Percentiles rank a stretch among this genome's conserved stretches.
Evolutionary conservation across 2,329 filamentous ascomycete genomes (phyloP).

Genomic region (Pyricularia sp.): DNA sequence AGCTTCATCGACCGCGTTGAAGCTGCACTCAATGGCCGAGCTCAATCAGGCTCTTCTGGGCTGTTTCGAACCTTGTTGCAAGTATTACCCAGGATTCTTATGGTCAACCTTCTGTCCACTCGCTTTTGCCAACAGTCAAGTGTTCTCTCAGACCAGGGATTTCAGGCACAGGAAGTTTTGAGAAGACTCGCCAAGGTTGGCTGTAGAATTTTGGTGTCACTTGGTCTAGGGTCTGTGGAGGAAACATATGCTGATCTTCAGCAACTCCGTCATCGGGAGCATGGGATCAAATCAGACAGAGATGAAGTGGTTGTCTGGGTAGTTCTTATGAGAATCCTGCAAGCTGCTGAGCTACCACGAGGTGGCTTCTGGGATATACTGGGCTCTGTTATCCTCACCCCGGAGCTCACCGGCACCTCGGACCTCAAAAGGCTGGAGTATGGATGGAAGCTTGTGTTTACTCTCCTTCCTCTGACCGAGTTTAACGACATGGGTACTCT

Average conservation of each 20-base stretch:
- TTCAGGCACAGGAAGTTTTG: slow-evolving; percentile 40
- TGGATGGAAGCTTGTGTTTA: slow-evolving; percentile 50
- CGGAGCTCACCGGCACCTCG: slow-evolving; percentile 20
- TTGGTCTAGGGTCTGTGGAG: slow-evolving; percentile 33
- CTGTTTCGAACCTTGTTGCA: slow-evolving; percentile 21
- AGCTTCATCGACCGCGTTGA: slow-evolving; percentile 29
- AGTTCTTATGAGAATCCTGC: slow-evolving; percentile 43
- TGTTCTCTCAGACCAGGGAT: slow-evolving; percentile 22
- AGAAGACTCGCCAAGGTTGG: slow-evolving; percentile 28
- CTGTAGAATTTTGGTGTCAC: slow-evolving; percentile 28
- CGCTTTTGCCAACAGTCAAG: slow-evolving; percentile 30
- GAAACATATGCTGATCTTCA: slow-evolving; percentile 39
- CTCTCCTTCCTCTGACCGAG: slow-evolving; percentile 50
- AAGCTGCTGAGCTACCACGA: slow-evolving; percentile 37
- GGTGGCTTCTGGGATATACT: slow-evolving; percentile 53
- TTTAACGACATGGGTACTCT: slow-evolving; percentile 47
- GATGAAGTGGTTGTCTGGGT: slow-evolving; percentile 46
- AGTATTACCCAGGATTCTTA: slow-evolving; percentile 24
- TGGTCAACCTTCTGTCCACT: slow-evolving; percentile 28
- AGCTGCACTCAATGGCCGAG: slow-evolving; percentile 7
- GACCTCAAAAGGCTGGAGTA: slow-evolving; percentile 43
- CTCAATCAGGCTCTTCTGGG: not conserved
- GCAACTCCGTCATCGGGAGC: slow-evolving; percentile 32
- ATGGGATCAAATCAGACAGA: slow-evolving; percentile 40
- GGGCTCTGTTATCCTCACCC: slow-evolving; percentile 31